Conservation (phyloP, 768 basidiomycete species). For the Termitomyces sp. region DNA sequence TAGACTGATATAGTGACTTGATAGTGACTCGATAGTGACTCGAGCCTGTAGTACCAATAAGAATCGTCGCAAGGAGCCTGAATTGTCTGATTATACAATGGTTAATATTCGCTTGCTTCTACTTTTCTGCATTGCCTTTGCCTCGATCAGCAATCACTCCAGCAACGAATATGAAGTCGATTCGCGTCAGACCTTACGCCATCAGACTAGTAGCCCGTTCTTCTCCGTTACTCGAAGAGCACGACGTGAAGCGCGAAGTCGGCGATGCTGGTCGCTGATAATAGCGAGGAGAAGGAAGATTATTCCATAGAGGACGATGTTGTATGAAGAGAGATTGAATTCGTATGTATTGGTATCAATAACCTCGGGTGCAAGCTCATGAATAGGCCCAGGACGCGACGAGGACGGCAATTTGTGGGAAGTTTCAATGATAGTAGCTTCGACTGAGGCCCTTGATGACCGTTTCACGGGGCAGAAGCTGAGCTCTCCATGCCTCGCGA, state of each 20-base stretch:
- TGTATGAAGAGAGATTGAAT: background rate
- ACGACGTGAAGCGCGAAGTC: background rate
- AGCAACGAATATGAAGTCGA: too few species aligned
- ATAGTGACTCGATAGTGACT: too few species aligned
- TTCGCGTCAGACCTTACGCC: too few species aligned
- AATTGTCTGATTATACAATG: too few species aligned
- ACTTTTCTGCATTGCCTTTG: too few species aligned
- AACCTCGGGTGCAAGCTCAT: background rate
- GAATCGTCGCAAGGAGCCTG: too few species aligned
- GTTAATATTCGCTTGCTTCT: too few species aligned
- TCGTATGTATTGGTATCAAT: background rate
- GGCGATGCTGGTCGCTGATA: conserved; percentile 4
- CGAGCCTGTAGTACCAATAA: too few species aligned
- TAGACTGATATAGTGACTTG: too few species aligned
- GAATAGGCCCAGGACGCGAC: background rate
- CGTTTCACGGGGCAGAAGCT: background rate
- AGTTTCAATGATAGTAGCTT: background rate
- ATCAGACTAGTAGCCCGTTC: too few species aligned
- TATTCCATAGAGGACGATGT: background rate
- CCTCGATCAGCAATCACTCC: too few species aligned
- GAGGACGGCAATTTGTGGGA: background rate
- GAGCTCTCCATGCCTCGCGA: conserved; percentile 8
- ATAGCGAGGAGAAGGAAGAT: background rate
- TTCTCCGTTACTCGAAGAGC: too few species aligned
- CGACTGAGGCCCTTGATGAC: background rate